These are phyloP conservation scores for Kingdonia uniflora DNA, from an alignment of 164 flowering plant genomes.

Conservation along the genomic window DNA sequence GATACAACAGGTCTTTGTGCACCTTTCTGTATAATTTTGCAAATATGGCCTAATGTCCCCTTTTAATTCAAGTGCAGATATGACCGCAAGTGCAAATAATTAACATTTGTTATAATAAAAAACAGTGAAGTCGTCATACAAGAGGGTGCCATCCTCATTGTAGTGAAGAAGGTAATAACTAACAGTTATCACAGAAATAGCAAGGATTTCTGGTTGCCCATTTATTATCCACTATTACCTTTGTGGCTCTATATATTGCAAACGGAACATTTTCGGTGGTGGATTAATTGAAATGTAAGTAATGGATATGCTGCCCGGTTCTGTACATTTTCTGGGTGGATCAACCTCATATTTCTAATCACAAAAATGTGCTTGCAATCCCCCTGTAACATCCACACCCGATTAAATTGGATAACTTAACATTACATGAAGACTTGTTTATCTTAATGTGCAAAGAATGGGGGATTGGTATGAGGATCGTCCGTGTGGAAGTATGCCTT, in stretches of 20 bases:
- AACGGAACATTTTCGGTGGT: slow-evolving; percentile 46
- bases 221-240: slow-evolving; percentile 73
- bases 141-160: slow-evolving; percentile 24
- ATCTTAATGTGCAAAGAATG: too few relatives aligned
- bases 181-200: slow-evolving; percentile 80
- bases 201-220: slow-evolving; percentile 70
- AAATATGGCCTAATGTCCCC: too few relatives aligned
- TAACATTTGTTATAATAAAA: slow-evolving; percentile 36
- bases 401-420: neutral
- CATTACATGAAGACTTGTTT: too few relatives aligned
- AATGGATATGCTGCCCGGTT: slow-evolving; percentile 66
- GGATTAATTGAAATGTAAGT: slow-evolving; percentile 29
- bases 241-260: slow-evolving; percentile 58
- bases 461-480: too few relatives aligned
- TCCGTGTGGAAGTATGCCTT: too few relatives aligned
- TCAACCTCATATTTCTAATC: slow-evolving; percentile 78
- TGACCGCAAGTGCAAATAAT: too few relatives aligned
- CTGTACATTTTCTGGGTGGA: slow-evolving; percentile 72
- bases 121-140: slow-evolving; percentile 34
- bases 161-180: slow-evolving; percentile 68
- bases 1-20: too few relatives aligned
- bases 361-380: slow-evolving; percentile 72
- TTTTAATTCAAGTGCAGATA: too few relatives aligned
- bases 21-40: too few relatives aligned
- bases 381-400: slow-evolving; percentile 30